Evolutionary conservation across 2,329 filamentous ascomycete genomes (phyloP).

Genomic region (Cordyceps cateniannulata): DNA sequence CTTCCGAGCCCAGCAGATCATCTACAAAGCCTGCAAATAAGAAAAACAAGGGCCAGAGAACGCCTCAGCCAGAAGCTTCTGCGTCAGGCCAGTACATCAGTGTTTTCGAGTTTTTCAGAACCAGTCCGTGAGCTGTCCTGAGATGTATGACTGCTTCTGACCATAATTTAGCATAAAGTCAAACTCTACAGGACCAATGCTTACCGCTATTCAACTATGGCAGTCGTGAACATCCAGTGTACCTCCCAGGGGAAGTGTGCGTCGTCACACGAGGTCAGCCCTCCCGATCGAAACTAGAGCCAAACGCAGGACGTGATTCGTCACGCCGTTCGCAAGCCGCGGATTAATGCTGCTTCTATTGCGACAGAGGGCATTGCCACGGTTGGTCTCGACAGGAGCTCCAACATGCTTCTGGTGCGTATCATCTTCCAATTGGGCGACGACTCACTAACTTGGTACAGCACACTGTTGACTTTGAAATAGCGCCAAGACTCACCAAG

Average conservation of each 20-base stretch:
- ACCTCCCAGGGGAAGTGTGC: conserved; percentile 54
- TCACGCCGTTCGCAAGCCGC: conserved; percentile 53
- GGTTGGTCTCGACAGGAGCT: conserved; percentile 37
- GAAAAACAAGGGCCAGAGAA: conserved; percentile 17
- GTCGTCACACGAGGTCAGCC: conserved; percentile 49
- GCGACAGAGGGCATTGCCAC: conserved; percentile 39
- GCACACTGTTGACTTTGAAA: conserved; percentile 45
- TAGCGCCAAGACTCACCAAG: conserved; percentile 47
- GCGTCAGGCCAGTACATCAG: conserved; percentile 36
- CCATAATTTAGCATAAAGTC: conserved; percentile 29
- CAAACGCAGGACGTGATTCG: conserved; percentile 55
- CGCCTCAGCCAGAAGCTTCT: conserved; percentile 19
- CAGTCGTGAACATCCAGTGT: conserved; percentile 43
- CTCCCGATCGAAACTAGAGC: conserved; percentile 40
- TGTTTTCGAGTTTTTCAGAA: conserved; percentile 45
- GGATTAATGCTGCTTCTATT: conserved; percentile 51
- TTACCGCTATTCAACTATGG: conserved; percentile 55
- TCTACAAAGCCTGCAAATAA: too few relatives aligned
- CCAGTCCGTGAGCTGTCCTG: conserved; percentile 3
- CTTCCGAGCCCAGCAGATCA: too few relatives aligned
- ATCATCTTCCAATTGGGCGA: conserved; percentile 4
- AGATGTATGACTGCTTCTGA: background rate
- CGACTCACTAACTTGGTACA: conserved; percentile 19
- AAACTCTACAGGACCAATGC: conserved; percentile 27
- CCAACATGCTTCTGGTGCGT: conserved; percentile 33